Base-by-base conservation (phyloP, 2,329 filamentous ascomycete genomes). In the Penicillium sp. region DNA sequence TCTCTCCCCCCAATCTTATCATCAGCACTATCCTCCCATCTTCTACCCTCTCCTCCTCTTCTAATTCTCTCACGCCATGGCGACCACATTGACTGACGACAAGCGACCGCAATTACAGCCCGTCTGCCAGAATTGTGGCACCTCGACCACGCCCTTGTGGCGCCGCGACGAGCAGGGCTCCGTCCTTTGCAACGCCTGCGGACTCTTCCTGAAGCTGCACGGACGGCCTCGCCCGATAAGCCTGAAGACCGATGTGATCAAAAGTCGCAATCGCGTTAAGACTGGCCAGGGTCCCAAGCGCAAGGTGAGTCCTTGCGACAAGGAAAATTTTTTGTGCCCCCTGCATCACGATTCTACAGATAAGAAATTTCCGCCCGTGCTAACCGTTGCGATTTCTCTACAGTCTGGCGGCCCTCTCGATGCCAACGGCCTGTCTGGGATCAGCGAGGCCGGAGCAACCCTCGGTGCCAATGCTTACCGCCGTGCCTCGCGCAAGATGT, bases 221-320 rank as follows among this genome's bases (percentile, higher is more conserved):
- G 93, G 93, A 64, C 90, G 93, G 27, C 87, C 95, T 60, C 89
- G 95, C 57, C 95, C 95, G 67, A 97, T 96, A 75, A 96, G 91
- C 69, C 85, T 99, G 70, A 99, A 99, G 84, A 98, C 95, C 50
- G 95, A 99, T 82, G 94, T 98, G 67, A 99, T 99, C 81, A 99
- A 99, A 83, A 97, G 93, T 81, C 92, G 95, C 71, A 99, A 99
- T 79, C 88, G 95, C 65, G 94, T 98, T 69, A 98, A 98, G 83
- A 95, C 92, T 9, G 91, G 82, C 2, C 85, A 93, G 70, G 85
- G 90, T 63, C 87, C 88, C 49, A 90, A 91, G 70, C 93, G 92
- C 78, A 96, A 96, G 88, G 91, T 92, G 80, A 71, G 78, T 73
- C 50, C 56, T 43, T 56, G 39, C 52, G 31, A 44, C 40, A 37